Conservation (phyloP, 2,329 filamentous ascomycete species). For the Elsinoe perseae region DNA sequence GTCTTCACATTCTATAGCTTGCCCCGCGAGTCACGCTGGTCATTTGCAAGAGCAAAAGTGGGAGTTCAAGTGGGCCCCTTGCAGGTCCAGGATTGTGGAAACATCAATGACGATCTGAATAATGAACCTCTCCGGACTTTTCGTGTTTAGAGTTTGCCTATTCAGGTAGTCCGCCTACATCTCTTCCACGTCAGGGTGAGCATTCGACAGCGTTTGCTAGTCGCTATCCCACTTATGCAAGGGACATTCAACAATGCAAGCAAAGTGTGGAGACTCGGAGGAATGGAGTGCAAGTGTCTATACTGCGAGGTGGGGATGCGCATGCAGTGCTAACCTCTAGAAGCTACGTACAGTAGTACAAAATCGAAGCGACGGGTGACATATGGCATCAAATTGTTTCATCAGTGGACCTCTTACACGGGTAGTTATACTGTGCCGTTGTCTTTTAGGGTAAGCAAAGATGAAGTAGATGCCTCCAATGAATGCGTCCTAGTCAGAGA, state of each 20-base stretch:
- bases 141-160: constrained; percentile 5
- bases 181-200: constrained; percentile 2
- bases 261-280: too few species aligned
- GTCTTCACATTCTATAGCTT: neutral
- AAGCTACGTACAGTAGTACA: too few species aligned
- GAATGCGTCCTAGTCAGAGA: too few species aligned
- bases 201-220: neutral
- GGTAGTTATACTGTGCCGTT: too few species aligned
- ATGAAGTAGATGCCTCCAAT: too few species aligned
- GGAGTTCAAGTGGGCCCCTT: neutral
- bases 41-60: neutral
- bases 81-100: neutral
- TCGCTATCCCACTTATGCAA: neutral
- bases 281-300: too few species aligned
- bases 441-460: too few species aligned
- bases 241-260: neutral
- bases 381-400: too few species aligned
- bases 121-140: neutral
- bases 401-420: too few species aligned
- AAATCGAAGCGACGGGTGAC: too few species aligned
- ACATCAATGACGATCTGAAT: neutral
- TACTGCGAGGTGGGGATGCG: too few species aligned
- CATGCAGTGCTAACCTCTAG: too few species aligned
- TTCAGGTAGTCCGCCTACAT: neutral
- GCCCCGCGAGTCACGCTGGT: neutral